Conservation (phyloP, 306 rosid genomes). For the Medicago lupulina region DNA sequence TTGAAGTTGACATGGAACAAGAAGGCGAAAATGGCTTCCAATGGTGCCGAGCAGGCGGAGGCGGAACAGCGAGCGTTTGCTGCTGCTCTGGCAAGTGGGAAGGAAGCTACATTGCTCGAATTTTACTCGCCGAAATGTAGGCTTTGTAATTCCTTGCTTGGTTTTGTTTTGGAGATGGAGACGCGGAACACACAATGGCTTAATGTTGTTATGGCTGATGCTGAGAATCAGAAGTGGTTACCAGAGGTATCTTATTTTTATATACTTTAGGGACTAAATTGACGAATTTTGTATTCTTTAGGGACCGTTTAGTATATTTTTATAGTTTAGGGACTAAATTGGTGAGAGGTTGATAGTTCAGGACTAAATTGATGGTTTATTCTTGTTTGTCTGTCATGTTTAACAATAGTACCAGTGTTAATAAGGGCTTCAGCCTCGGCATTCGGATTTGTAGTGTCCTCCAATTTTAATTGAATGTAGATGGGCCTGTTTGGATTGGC, state of each 20-base stretch:
- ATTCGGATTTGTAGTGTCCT: neutral
- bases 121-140: slow-evolving; percentile 90
- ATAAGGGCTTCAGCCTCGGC: neutral
- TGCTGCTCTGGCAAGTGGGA: slow-evolving; percentile 71
- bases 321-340: too few relatives aligned
- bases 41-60: slow-evolving; percentile 62
- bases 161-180: slow-evolving; percentile 68
- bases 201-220: slow-evolving; percentile 86
- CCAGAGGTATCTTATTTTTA: slow-evolving; percentile 55
- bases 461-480: neutral
- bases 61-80: slow-evolving; percentile 89
- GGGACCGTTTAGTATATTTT: too few relatives aligned
- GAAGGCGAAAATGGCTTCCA: slow-evolving; percentile 36
- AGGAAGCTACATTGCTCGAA: slow-evolving; percentile 78
- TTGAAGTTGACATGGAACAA: slow-evolving; percentile 32
- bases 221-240: slow-evolving; percentile 88
- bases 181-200: slow-evolving; percentile 76
- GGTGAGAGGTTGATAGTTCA: too few relatives aligned
- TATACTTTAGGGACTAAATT: too few relatives aligned
- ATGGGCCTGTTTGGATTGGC: too few relatives aligned
- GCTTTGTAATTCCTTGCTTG: slow-evolving; percentile 74
- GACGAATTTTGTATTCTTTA: too few relatives aligned
- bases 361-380: too few relatives aligned
- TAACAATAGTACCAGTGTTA: neutral
- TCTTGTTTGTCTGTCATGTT: neutral